Percentiles rank a stretch among this genome's conserved stretches.
Conservation (phyloP, 1,284 basidiomycete genomes). For the Leccinum cinnamomeum region DNA sequence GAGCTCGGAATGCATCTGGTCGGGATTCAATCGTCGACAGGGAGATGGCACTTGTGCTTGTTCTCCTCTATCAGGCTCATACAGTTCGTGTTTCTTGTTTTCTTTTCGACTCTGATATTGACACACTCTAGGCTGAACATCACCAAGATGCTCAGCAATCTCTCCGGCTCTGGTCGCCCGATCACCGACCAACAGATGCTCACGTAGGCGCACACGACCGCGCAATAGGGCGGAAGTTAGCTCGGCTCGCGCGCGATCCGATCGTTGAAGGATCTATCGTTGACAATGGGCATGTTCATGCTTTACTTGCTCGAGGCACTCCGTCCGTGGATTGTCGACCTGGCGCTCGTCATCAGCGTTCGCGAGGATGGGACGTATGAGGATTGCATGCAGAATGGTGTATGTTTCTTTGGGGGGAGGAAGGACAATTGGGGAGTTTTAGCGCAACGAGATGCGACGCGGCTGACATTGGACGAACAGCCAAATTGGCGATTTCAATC, state of each 20-base stretch:
- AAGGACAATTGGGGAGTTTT: neutral
- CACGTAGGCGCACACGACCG: slow-evolving; percentile 93
- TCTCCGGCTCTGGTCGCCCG: slow-evolving; percentile 73
- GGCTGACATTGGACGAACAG: slow-evolving; percentile 39
- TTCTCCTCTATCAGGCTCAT: slow-evolving; percentile 94
- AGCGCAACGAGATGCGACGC: neutral
- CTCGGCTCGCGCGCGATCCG: slow-evolving; percentile 73
- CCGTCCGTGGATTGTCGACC: slow-evolving; percentile 94
- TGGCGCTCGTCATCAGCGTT: slow-evolving; percentile 71
- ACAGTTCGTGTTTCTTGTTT: slow-evolving; percentile 54
- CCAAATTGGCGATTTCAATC: slow-evolving; percentile 93
- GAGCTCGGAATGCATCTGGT: slow-evolving; percentile 95
- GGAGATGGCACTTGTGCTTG: slow-evolving; percentile 87
- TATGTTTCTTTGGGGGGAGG: slow-evolving; percentile 23
- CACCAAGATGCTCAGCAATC: slow-evolving; percentile 82
- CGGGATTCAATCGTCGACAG: slow-evolving; percentile 98
- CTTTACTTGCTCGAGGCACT: slow-evolving; percentile 91
- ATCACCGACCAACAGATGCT: slow-evolving; percentile 94
- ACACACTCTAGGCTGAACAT: slow-evolving; percentile 71
- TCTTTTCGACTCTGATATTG: neutral
- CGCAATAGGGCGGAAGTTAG: slow-evolving; percentile 58
- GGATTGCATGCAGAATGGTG: slow-evolving; percentile 90
- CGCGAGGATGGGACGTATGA: slow-evolving; percentile 76
- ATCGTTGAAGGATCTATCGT: slow-evolving; percentile 92
- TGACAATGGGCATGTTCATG: slow-evolving; percentile 92